Conservation (phyloP, 2,329 filamentous ascomycete species). For the Niveomyces coronatus region DNA sequence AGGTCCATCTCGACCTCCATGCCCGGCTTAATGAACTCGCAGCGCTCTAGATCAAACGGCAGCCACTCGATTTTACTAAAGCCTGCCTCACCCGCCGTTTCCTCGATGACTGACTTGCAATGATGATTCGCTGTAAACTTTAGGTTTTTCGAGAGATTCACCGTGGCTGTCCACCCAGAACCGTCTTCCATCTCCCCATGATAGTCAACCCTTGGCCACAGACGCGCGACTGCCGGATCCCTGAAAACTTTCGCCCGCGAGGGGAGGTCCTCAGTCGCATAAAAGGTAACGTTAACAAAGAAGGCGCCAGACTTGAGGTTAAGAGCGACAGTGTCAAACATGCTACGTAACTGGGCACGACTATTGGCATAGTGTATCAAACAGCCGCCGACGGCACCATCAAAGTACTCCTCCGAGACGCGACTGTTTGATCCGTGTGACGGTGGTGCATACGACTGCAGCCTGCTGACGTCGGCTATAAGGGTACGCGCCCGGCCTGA, state of each 20-base stretch:
- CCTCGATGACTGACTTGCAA: conserved; percentile 1
- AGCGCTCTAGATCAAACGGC: background rate
- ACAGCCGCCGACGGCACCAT: conserved; percentile 6
- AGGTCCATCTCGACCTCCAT: background rate
- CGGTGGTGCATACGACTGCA: conserved; percentile 2
- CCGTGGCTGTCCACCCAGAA: conserved; percentile 2
- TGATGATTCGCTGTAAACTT: conserved; percentile 1
- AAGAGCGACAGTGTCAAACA: conserved; percentile 6
- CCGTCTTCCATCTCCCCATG: conserved; percentile 2
- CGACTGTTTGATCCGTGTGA: too few species aligned
- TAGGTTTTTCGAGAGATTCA: background rate
- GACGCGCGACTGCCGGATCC: background rate
- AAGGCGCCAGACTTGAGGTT: conserved; percentile 6
- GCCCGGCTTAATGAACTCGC: background rate
- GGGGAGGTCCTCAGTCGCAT: conserved; percentile 1
- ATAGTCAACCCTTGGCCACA: background rate
- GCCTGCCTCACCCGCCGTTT: background rate
- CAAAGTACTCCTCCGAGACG: background rate
- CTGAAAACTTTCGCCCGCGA: background rate
- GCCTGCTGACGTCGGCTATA: conserved; percentile 1
- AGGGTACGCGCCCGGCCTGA: background rate
- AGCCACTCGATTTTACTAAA: conserved; percentile 1
- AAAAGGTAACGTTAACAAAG: conserved; percentile 4
- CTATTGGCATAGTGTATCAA: conserved; percentile 6
- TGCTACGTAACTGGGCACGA: conserved; percentile 2